These are phyloP conservation scores for Eucalyptus sp. DNA, from an alignment of 345 rosid species.

Conservation along the genomic window DNA sequence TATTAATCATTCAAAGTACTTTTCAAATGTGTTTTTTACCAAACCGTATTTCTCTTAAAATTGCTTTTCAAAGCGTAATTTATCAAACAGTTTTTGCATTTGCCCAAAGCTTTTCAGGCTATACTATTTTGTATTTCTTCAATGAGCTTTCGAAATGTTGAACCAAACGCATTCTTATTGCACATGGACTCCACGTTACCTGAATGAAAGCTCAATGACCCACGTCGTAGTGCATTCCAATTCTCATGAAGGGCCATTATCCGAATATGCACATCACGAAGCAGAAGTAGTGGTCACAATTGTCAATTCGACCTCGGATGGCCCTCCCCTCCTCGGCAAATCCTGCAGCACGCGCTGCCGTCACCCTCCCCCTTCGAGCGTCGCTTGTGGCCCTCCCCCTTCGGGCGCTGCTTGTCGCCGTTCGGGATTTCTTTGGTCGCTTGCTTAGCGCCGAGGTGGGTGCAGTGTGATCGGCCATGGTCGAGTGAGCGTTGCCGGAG, in stretches of 20 bases:
- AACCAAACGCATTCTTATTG: not conserved
- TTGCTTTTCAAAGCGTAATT: no score
- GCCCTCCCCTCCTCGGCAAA: constrained; percentile 31
- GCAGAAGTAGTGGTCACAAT: constrained; percentile 51
- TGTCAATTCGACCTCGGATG: constrained; percentile 32
- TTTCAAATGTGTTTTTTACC: no score
- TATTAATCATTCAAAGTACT: no score
- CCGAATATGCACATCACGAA: constrained; percentile 25
- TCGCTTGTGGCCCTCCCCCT: not conserved
- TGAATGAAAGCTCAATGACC: constrained; percentile 25
- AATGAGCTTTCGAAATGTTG: no score
- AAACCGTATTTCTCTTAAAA: no score
- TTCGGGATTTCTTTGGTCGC: not conserved
- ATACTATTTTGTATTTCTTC: no score
- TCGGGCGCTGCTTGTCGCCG: not conserved
- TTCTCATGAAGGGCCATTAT: constrained; percentile 32
- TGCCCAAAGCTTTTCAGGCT: no score
- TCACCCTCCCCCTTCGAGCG: not conserved
- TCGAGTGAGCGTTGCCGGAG: not conserved
- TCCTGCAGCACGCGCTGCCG: constrained; percentile 10
- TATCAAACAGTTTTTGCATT: no score
- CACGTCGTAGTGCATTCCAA: constrained; percentile 31
- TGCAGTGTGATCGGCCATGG: not conserved
- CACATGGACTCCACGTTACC: constrained; percentile 1
- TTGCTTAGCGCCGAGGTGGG: not conserved